Evolutionary conservation across 257 asterid species (phyloP).

Genomic region (Nicotiana benthamiana): DNA sequence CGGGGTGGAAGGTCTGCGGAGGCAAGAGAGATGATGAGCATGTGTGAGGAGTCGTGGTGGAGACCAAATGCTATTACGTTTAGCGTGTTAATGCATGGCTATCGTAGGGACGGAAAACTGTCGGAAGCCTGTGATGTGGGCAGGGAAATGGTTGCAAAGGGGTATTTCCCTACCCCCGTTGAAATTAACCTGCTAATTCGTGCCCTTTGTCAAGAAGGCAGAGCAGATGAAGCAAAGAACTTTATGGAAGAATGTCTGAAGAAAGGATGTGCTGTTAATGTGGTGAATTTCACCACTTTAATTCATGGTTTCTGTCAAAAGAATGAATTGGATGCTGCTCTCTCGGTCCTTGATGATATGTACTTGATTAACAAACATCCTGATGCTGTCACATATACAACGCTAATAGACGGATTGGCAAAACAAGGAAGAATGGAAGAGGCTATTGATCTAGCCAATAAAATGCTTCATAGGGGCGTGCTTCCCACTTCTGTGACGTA

Average conservation of each 20-base stretch:
- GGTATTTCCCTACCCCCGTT: slow-evolving; percentile 65
- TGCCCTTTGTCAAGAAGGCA: slow-evolving; percentile 51
- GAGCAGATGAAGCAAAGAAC: slow-evolving; percentile 47
- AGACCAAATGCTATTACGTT: slow-evolving; percentile 74
- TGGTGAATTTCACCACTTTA: slow-evolving; percentile 73
- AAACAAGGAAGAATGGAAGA: slow-evolving; percentile 62
- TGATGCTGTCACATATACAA: slow-evolving; percentile 71
- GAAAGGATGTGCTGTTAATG: slow-evolving; percentile 81
- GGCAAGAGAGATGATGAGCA: slow-evolving; percentile 78
- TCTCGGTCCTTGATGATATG: slow-evolving; percentile 90
- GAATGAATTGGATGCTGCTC: slow-evolving; percentile 69
- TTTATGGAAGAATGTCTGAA: slow-evolving; percentile 69
- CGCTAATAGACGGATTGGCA: slow-evolving; percentile 55
- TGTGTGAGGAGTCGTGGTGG: slow-evolving; percentile 84
- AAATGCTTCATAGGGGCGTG: slow-evolving; percentile 71
- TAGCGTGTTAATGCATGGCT: slow-evolving; percentile 79
- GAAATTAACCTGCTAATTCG: slow-evolving; percentile 80
- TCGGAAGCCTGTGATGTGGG: slow-evolving; percentile 63
- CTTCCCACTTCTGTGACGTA: slow-evolving; percentile 85
- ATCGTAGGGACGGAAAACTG: slow-evolving; percentile 77
- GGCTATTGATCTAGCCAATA: slow-evolving; percentile 57
- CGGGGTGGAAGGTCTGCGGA: slow-evolving; percentile 55
- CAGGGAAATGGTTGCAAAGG: slow-evolving; percentile 68
- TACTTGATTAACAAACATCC: slow-evolving; percentile 84
- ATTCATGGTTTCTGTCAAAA: slow-evolving; percentile 81